Conservation (phyloP, 768 basidiomycete species). For the Pisolithus microcarpus region DNA sequence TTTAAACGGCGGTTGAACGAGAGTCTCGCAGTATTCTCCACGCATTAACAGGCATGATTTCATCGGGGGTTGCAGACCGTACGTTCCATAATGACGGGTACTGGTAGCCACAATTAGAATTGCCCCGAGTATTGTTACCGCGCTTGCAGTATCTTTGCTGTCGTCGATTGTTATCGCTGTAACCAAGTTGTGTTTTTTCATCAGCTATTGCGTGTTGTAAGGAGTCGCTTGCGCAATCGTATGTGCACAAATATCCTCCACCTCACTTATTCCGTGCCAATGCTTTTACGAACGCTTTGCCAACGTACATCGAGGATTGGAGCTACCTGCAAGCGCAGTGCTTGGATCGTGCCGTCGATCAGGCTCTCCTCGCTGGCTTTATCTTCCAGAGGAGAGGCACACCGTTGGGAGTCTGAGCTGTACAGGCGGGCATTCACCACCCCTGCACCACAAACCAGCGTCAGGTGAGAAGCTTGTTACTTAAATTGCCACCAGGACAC, state of each 20-base stretch:
- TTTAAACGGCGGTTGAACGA: background rate
- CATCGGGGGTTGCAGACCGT: no score
- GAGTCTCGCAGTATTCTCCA: background rate
- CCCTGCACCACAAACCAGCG: constrained; percentile 50
- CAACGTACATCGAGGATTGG: constrained; percentile 8
- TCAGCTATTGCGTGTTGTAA: background rate
- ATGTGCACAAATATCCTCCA: no score
- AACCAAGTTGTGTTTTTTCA: no score
- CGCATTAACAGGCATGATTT: background rate
- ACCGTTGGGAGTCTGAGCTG: background rate
- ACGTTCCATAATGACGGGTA: no score
- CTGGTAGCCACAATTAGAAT: no score
- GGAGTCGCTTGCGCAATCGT: no score
- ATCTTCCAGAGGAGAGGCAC: background rate
- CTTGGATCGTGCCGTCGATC: constrained; percentile 4
- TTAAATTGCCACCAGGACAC: background rate
- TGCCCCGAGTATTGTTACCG: no score
- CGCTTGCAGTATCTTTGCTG: no score
- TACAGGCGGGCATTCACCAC: constrained; percentile 32
- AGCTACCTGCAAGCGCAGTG: constrained; percentile 1
- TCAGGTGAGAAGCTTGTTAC: constrained; percentile 36
- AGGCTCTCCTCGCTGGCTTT: background rate
- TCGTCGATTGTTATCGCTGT: no score
- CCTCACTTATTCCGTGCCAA: background rate
- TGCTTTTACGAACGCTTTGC: constrained; percentile 17